Percentiles rank a stretch among this genome's conserved stretches.
These are phyloP conservation scores for Plasmodium gallinaceum DNA, from an alignment of 169 alveolate species.

Conservation along the genomic window DNA sequence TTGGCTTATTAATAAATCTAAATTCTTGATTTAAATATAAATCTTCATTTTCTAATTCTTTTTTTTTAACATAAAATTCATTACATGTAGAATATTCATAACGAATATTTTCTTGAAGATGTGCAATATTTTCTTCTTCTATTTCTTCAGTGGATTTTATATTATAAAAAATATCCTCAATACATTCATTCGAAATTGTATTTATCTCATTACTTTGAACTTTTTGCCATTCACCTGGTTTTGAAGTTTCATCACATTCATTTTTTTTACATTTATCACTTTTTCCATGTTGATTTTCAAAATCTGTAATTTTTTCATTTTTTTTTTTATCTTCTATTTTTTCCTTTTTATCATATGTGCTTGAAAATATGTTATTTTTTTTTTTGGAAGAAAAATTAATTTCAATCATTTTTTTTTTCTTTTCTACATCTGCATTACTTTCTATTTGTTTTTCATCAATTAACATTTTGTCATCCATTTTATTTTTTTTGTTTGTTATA, in stretches of 20 bases:
- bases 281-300: neutral
- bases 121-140: constrained; percentile 39
- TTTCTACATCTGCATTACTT: neutral
- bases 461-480: constrained; percentile 5
- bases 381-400: constrained; percentile 15
- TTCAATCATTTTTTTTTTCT: constrained; percentile 5
- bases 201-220: constrained; percentile 27
- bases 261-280: neutral
- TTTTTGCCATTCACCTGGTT: constrained; percentile 67
- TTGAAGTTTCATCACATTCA: constrained; percentile 22
- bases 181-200: constrained; percentile 44
- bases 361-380: neutral
- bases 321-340: neutral
- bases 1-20: constrained; percentile 62
- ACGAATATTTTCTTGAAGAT: constrained; percentile 36
- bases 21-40: constrained; percentile 69
- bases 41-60: constrained; percentile 65
- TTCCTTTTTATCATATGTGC: constrained; percentile 8
- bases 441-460: neutral
- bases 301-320: neutral
- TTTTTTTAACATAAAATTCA: constrained; percentile 70
- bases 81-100: constrained; percentile 54
- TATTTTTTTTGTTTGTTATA: neutral
- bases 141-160: constrained; percentile 50
- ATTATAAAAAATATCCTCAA: constrained; percentile 66